Evolutionary conservation across 23 red algal genomes (phyloP).

Genomic region (Cyanidium caldarium): DNA sequence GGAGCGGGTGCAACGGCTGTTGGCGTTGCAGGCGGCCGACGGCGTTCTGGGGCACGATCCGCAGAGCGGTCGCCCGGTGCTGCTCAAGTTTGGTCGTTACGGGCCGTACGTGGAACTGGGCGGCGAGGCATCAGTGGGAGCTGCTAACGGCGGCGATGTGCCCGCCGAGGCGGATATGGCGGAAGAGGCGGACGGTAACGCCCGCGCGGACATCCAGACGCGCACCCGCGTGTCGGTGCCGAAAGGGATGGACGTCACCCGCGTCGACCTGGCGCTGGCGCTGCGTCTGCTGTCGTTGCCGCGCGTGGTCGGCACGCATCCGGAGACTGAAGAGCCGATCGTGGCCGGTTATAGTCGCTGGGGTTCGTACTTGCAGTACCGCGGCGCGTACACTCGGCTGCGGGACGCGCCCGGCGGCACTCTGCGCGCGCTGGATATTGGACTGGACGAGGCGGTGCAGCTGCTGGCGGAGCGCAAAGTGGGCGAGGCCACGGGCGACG

Average conservation of each 20-base stretch:
- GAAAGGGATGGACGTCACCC: conserved; percentile 29
- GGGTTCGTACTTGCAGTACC: conserved; percentile 44
- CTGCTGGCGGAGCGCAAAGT: not conserved
- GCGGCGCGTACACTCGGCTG: conserved; percentile 5
- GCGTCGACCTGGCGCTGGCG: conserved; percentile 26
- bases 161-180: not conserved
- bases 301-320: conserved; percentile 58
- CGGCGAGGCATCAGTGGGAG: no score
- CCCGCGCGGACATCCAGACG: conserved; percentile 20
- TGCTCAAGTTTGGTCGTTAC: conserved; percentile 46
- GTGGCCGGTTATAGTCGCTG: conserved; percentile 44
- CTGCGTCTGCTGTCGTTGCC: conserved; percentile 64
- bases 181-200: not conserved
- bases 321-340: conserved; percentile 38
- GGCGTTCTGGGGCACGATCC: conserved; percentile 63
- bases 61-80: conserved; percentile 21
- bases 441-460: conserved; percentile 9
- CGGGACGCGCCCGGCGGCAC: not conserved
- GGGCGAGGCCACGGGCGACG: not conserved
- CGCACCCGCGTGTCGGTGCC: conserved; percentile 34
- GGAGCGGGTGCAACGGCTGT: conserved; percentile 17
- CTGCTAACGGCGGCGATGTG: conserved; percentile 12
- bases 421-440: not conserved
- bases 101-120: conserved; percentile 88
- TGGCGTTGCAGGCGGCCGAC: conserved; percentile 20